Conservation (phyloP, 805 yeast species). For the Lachancea quebecensis region DNA sequence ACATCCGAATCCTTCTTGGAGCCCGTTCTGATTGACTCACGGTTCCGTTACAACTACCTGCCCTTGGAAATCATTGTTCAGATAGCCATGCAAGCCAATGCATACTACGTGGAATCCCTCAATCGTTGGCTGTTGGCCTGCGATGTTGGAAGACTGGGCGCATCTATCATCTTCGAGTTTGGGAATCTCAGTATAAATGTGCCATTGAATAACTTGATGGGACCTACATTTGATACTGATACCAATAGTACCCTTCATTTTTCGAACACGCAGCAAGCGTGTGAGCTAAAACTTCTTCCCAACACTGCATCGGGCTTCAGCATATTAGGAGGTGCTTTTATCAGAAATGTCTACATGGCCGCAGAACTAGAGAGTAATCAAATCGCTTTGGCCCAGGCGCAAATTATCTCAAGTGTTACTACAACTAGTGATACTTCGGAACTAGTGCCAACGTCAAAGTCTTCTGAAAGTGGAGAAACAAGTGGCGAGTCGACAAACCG, state of each 20-base stretch:
- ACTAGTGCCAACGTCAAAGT: no score
- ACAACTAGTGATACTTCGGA: background rate
- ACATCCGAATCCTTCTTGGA: constrained; percentile 32
- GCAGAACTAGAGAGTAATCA: constrained; percentile 53
- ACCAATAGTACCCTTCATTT: constrained; percentile 39
- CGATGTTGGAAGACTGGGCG: constrained; percentile 40
- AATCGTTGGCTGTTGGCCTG: constrained; percentile 61
- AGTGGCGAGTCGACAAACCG: background rate
- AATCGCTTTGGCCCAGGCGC: constrained; percentile 52
- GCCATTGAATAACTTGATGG: constrained; percentile 44
- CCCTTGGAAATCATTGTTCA: constrained; percentile 53
- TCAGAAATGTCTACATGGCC: constrained; percentile 49
- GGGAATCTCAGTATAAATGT: constrained; percentile 45
- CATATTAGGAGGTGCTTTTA: constrained; percentile 52
- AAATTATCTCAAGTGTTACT: constrained; percentile 9
- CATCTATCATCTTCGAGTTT: constrained; percentile 46
- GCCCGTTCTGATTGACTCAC: constrained; percentile 56
- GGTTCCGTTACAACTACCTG: constrained; percentile 42
- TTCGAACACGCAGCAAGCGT: constrained; percentile 49
- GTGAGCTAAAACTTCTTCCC: constrained; percentile 48
- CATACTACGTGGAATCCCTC: constrained; percentile 44
- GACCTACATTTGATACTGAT: constrained; percentile 29
- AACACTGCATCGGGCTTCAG: constrained; percentile 42
- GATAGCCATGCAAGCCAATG: constrained; percentile 64
- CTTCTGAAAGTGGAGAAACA: no score